Conservation (phyloP, 306 rosid genomes). For the Ammopiptanthus mongolicus region DNA sequence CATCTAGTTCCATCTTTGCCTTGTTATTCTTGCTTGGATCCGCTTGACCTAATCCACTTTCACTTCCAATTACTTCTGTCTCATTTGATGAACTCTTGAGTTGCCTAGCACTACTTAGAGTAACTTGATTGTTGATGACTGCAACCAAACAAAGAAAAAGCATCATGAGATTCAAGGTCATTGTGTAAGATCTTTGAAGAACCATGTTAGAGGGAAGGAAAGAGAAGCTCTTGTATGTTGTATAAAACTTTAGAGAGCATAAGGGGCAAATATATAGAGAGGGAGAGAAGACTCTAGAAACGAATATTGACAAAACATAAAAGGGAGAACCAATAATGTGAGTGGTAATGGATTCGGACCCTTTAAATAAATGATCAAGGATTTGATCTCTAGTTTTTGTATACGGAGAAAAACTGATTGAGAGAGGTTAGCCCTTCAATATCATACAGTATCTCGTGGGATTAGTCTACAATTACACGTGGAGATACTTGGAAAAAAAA, state of each 20-base stretch:
- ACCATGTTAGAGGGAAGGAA: neutral
- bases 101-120: conserved; percentile 7
- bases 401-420: no score
- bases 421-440: no score
- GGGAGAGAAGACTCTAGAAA: neutral
- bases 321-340: no score
- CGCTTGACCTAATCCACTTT: neutral
- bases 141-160: conserved; percentile 16
- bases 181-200: neutral
- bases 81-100: neutral
- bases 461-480: no score
- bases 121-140: neutral
- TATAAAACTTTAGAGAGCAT: neutral
- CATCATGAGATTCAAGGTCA: conserved; percentile 1
- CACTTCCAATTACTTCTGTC: neutral
- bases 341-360: no score
- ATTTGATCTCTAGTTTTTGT: no score
- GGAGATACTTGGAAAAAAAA: no score
- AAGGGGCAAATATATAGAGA: conserved; percentile 9
- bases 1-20: neutral
- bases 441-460: no score
- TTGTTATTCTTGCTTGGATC: neutral
- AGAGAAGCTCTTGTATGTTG: neutral
- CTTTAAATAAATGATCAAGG: no score
- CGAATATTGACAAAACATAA: no score